Conservation (phyloP, 1,284 basidiomycete genomes). For the Fomitopsis betulina region DNA sequence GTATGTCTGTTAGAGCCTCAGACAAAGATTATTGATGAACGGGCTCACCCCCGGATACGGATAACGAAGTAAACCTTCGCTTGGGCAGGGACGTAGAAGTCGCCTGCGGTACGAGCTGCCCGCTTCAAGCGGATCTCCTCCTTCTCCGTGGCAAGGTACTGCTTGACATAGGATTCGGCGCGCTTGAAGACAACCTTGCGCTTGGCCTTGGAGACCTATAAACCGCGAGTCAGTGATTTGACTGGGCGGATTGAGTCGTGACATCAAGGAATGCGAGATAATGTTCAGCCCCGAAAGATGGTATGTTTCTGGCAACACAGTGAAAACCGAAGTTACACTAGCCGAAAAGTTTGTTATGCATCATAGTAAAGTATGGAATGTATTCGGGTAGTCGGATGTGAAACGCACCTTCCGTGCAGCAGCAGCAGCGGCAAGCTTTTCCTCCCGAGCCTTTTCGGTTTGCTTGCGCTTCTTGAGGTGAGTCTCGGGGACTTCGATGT, state of each 20-base stretch:
- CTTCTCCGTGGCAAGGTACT: constrained; percentile 89
- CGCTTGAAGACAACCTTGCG: constrained; percentile 99
- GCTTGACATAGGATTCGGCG: constrained; percentile 97
- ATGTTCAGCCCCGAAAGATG: constrained; percentile 95
- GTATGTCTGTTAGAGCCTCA: background rate
- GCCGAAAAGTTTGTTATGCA: constrained; percentile 83
- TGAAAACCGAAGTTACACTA: constrained; percentile 49
- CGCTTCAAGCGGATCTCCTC: constrained; percentile 97
- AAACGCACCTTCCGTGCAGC: constrained; percentile 88
- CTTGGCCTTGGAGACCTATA: constrained; percentile 84
- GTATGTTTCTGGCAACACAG: constrained; percentile 85
- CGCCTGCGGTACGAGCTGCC: constrained; percentile 86
- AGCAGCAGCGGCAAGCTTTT: constrained; percentile 82
- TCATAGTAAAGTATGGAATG: constrained; percentile 46
- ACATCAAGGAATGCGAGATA: background rate
- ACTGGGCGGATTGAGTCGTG: background rate
- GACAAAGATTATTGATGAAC: background rate
- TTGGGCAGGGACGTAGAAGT: constrained; percentile 97
- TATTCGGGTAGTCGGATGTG: constrained; percentile 3
- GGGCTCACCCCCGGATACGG: constrained; percentile 86
- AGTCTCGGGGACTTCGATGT: constrained; percentile 95
- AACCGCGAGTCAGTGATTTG: constrained; percentile 25
- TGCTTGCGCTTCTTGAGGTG: constrained; percentile 99
- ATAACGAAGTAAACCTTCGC: constrained; percentile 98
- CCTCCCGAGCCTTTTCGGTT: constrained; percentile 96